Conservation (phyloP, 495 filamentous ascomycete genomes). For the Echria macrotheca region DNA sequence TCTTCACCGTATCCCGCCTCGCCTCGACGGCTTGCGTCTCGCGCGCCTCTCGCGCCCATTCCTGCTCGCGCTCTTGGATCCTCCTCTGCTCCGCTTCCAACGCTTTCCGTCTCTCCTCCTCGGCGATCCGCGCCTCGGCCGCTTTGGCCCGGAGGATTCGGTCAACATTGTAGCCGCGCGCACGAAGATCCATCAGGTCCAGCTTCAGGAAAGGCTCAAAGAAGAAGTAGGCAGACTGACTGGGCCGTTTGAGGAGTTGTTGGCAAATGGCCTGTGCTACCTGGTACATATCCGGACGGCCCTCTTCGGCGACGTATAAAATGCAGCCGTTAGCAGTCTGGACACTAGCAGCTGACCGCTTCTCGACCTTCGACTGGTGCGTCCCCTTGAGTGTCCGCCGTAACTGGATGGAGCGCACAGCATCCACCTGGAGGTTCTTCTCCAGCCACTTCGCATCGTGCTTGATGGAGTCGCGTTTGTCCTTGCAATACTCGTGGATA, state of each 20-base stretch:
- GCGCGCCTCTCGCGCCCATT: constrained; percentile 43
- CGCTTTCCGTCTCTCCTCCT: constrained; percentile 71
- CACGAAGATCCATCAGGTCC: constrained; percentile 67
- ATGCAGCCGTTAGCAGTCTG: constrained; percentile 28
- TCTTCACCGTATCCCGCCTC: constrained; percentile 26
- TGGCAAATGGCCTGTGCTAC: constrained; percentile 78
- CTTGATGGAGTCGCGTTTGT: constrained; percentile 62
- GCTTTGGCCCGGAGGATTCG: constrained; percentile 81
- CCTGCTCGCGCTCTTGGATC: constrained; percentile 56
- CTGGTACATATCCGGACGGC: constrained; percentile 73
- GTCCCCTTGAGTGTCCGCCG: constrained; percentile 66
- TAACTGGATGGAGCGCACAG: constrained; percentile 68
- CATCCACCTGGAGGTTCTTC: constrained; percentile 71
- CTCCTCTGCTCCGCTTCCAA: constrained; percentile 67
- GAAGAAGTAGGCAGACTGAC: constrained; percentile 76
- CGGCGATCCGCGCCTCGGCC: constrained; percentile 76
- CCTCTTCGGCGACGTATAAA: constrained; percentile 48
- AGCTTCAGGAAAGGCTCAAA: constrained; percentile 79
- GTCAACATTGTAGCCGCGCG: constrained; percentile 90
- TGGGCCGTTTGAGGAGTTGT: constrained; percentile 74
- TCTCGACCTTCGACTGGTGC: constrained; percentile 59
- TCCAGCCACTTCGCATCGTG: constrained; percentile 87
- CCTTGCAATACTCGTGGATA: constrained; percentile 60
- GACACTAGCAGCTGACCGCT: constrained; percentile 56
- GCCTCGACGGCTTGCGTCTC: constrained; percentile 32